These are phyloP conservation scores for Aureobasidium melanogenum DNA, from an alignment of 2,329 filamentous ascomycete genomes.

Conservation along the genomic window DNA sequence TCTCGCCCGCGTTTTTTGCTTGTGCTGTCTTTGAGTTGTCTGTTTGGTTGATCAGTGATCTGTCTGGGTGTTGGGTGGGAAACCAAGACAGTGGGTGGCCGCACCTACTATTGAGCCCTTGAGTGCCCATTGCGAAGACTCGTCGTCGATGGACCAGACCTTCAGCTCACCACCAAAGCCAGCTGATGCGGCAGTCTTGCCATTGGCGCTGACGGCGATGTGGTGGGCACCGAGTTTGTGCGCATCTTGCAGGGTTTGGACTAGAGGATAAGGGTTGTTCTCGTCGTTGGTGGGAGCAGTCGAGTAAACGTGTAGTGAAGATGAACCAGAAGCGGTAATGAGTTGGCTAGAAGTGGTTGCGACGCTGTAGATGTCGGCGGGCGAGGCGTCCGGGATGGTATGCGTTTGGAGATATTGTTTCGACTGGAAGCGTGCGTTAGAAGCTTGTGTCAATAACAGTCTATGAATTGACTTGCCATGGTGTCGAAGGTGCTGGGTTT, in stretches of 20 bases:
- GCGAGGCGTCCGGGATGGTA: conserved; percentile 62
- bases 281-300: conserved; percentile 34
- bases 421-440: conserved; percentile 50
- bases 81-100: conserved; percentile 14
- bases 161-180: conserved; percentile 87
- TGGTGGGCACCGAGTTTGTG: conserved; percentile 92
- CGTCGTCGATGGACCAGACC: conserved; percentile 57
- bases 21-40: conserved; percentile 40
- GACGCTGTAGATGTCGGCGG: conserved; percentile 28
- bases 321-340: conserved; percentile 77
- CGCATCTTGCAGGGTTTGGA: conserved; percentile 68
- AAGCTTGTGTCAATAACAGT: background rate
- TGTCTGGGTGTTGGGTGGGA: background rate
- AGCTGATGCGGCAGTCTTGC: conserved; percentile 66
- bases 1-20: conserved; percentile 49
- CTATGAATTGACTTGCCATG: conserved; percentile 1
- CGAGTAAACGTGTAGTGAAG: conserved; percentile 70
- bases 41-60: conserved; percentile 13
- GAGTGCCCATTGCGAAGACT: conserved; percentile 42
- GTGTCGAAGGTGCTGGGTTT: background rate
- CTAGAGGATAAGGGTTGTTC: conserved; percentile 54
- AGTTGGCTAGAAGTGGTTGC: conserved; percentile 39
- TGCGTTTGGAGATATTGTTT: conserved; percentile 97
- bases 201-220: conserved; percentile 60
- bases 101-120: conserved; percentile 39